Base-by-base conservation (phyloP, 2,329 filamentous ascomycete species). In the Fusarium papillatum region DNA sequence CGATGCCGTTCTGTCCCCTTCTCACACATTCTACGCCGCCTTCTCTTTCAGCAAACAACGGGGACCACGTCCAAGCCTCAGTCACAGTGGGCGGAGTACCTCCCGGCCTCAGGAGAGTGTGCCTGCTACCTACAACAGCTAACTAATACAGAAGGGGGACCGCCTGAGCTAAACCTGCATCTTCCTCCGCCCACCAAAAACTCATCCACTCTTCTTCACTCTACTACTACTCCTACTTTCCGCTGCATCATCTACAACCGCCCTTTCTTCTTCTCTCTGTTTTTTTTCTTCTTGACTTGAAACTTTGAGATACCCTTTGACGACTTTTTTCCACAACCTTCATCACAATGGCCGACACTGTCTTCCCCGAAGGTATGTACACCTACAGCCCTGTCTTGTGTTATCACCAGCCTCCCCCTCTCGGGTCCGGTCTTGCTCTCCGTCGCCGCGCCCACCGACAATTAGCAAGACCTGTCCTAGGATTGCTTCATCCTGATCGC, bases 361-460 rank as follows among this genome's bases (percentile, higher is more conserved):
- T 76, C 68, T 75, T 75, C 66, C 85, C 85, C 67, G 85, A 86
- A 82, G 84, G 85, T 86, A 83, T 75, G 85, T 80, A 16, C 14
- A 29, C 57, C 24, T 41, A 39, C 46, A 48, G 11, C 43, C 39
- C 39, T 50, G 36, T 38, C 39, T 50, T 57, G 31, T 46, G 39
- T 50, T 55, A 31, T 64, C 55, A 41, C 55, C 39, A 78, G 71
- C 68, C 67, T 74, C 59, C 66, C 67, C 48, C 43, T 67, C 59
- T 34, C 69, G 57, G 48, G 63, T 50, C 53, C 34, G 29, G 68
- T 61, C 60, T 63, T 46, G 53, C 46, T 57, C 62, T 57, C 53
- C 26, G n/a, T 41, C 53, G 36, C 59, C 41, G 39, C 46, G 61
- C 34, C 66, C 57, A 38, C 43, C 69, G 46, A 70, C 59, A 55